Evolutionary conservation across 1,284 basidiomycete species (phyloP), one percentile per base, ranked within the genome.

Genomic region (Marasmius fiardii): DNA sequence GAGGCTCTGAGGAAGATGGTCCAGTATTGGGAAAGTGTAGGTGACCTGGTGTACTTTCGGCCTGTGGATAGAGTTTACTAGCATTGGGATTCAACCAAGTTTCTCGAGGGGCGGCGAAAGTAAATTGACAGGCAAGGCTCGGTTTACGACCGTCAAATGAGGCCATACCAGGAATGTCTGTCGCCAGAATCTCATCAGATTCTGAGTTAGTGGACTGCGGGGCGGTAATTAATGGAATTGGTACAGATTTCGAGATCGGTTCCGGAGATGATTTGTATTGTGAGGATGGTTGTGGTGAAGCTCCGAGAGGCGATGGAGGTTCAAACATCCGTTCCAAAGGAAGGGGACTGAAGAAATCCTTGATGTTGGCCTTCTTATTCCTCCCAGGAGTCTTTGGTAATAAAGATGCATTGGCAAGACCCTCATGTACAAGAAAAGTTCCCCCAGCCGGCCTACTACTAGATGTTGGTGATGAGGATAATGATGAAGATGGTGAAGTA

Each of bases 261-360:
- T 71, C 71, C 6, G 68, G 65, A 54, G 67, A 64, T 7, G 64
- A 61, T 21, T 59, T 43, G 21, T 56, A 53, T 34, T 64, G 59
- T n/a, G 48, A 41, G 39, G 39, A 41, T n/a, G 56, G 55, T 52
- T 60, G 45, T 14, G 65, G 59, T 55, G 64, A 63, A 10, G 67
- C 60, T 7, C 66, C 64, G 0, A 85, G 86, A 1, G 88, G 89
- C 2, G 91, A 90, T 0, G 93, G 93, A 5, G 93, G 93, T 60
- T 94, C 89, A 63, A 95, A 95, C 90, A 95, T 92, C 53, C 80
- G 80, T 70, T 95, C 93, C 10, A 95, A 77, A 4, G 88, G 85
- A 54, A 93, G 70, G 0, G 92, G 91, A 52, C 85, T 90, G 71
- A 95, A 95, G 65, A 95, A 85, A 67, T 92, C 86, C 70, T 90